These are phyloP conservation scores for Candida sonorensis DNA, from an alignment of 805 yeast species.

Conservation along the genomic window DNA sequence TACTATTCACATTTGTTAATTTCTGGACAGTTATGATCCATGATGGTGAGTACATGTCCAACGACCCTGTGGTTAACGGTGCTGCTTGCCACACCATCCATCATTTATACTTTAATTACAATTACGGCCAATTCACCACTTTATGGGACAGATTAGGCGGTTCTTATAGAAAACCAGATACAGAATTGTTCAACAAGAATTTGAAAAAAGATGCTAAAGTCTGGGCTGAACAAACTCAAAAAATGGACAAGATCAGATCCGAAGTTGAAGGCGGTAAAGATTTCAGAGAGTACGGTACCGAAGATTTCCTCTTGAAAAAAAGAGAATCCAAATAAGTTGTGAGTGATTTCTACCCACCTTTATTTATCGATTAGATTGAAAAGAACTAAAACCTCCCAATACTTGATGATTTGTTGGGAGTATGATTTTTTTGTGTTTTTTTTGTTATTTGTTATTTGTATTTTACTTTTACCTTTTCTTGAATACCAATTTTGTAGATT, in stretches of 20 bases:
- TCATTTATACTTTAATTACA: slow-evolving; percentile 94
- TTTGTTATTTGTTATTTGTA: not conserved
- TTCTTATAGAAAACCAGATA: slow-evolving; percentile 89
- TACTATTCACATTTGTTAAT: slow-evolving; percentile 84
- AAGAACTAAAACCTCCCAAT: not conserved
- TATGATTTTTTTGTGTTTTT: no score
- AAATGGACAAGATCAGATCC: slow-evolving; percentile 73
- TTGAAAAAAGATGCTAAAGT: slow-evolving; percentile 49
- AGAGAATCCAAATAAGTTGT: slow-evolving; percentile 7
- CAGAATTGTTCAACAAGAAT: slow-evolving; percentile 65
- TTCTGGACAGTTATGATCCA: slow-evolving; percentile 99
- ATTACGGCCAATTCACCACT: slow-evolving; percentile 97
- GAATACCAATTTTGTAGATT: no score
- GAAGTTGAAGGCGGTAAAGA: slow-evolving; percentile 77
- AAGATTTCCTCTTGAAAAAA: slow-evolving; percentile 28
- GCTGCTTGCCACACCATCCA: slow-evolving; percentile 98
- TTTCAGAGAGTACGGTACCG: slow-evolving; percentile 64
- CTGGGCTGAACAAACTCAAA: slow-evolving; percentile 63
- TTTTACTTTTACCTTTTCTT: no score
- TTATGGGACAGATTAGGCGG: slow-evolving; percentile 97
- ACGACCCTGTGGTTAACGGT: slow-evolving; percentile 92
- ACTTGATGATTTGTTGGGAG: no score
- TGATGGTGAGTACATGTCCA: slow-evolving; percentile 92
- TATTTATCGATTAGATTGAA: no score
- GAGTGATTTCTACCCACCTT: no score